Conservation (phyloP, 176 grass and related monocot genomes). For the Aegilops longissima region DNA sequence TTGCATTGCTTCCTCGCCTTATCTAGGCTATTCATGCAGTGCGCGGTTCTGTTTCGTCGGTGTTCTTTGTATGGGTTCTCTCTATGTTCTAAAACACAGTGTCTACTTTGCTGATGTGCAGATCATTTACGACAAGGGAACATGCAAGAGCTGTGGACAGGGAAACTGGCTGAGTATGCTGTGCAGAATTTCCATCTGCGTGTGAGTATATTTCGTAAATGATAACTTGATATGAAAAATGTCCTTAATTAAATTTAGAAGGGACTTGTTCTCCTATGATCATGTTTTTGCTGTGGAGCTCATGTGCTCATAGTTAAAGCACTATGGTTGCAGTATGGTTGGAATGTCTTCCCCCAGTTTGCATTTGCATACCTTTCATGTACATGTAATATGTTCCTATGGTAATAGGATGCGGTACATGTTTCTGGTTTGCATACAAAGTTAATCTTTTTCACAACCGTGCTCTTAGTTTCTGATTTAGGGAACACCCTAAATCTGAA, state of each 20-base stretch:
- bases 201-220: neutral
- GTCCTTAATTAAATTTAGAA: neutral
- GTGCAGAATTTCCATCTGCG: neutral
- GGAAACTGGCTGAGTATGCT: neutral
- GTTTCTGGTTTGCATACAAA: neutral
- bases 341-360: neutral
- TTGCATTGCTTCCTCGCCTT: neutral
- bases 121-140: neutral
- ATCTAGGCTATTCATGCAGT: neutral
- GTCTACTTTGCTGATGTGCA: neutral
- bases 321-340: no score
- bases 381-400: neutral
- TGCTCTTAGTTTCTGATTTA: neutral
- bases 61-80: neutral
- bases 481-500: neutral
- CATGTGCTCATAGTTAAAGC: neutral
- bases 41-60: neutral
- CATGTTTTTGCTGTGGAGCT: neutral
- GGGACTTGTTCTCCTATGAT: neutral
- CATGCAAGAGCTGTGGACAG: neutral
- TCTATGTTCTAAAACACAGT: neutral
- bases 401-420: neutral
- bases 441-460: neutral
- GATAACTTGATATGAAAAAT: neutral
- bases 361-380: neutral